Base-by-base conservation (phyloP, 768 basidiomycete species). In the Tricholoma sp. region DNA sequence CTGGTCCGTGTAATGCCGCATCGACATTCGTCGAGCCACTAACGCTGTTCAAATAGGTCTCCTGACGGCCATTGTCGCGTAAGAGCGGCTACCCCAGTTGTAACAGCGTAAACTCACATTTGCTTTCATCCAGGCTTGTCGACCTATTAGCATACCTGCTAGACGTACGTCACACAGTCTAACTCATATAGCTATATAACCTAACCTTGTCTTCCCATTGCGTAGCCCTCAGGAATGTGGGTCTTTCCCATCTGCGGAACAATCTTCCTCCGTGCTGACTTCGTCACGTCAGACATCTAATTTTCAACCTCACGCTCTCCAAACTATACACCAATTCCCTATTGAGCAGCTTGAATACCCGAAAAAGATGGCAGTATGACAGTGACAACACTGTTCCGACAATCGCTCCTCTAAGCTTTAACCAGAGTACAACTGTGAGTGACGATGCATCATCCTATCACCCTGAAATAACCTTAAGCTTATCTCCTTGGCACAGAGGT, bases 291-390 rank as follows among this genome's bases (percentile, higher is more conserved):
- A 76, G 74, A 35, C 72, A 77, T 60, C 64, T 77, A 3, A 63
- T 71, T 12, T 73, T 75, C 64, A 73, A 72, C 63, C 68, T 75
- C 49, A 68, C 70, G 6, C 69, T 76, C 14, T 69, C 72, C 41
- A 77, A 76, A 61, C 64, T 78, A 8, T 75, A 75, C 61, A 72
- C 73, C 19, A 77, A 75, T 64, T 72, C 72, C 0, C 64, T 76
- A 29, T 68, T 78, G 71, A 75, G 75, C 47, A 73, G 63, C 34
- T 61, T 76, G 52, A 74, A 76, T 49, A 66, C 70, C 8, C 61
- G 72, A 19, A 63, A 62, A 43, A 68, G 69, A 29, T 74, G 72
- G 74, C 61, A 65, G 27, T 60, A 62, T 21, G 46, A 55, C 21
- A 50, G 34, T 4, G 57, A 51, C n/a, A 54, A 29, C 11, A 14